Evolutionary conservation across 495 filamentous ascomycete genomes (phyloP).

Genomic region (Aspergillus olivimuriae): DNA sequence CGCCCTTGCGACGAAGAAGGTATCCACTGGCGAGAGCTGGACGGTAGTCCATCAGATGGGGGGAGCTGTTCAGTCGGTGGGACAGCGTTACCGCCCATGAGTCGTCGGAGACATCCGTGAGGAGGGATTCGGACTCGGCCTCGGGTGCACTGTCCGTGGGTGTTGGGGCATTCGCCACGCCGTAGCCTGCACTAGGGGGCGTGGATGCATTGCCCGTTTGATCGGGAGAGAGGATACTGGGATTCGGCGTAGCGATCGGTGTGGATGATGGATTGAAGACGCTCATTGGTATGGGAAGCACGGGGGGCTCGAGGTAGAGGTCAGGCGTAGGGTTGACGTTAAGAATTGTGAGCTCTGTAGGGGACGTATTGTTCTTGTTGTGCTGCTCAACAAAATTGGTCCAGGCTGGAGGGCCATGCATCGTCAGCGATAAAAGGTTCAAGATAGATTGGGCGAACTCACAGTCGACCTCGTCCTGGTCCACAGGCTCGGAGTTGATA

Average conservation of each 20-base stretch:
- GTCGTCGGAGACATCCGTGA: conserved; percentile 74
- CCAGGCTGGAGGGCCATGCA: conserved; percentile 42
- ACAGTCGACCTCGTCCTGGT: conserved; percentile 66
- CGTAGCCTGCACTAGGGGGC: conserved; percentile 18
- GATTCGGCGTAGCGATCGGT: conserved; percentile 42
- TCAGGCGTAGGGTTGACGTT: conserved; percentile 61
- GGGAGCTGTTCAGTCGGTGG: conserved; percentile 64
- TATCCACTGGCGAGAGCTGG: conserved; percentile 66
- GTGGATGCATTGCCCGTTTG: conserved; percentile 33
- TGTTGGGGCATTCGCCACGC: conserved; percentile 45
- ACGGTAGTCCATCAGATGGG: conserved; percentile 55
- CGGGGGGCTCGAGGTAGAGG: conserved; percentile 47
- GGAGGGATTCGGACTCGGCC: conserved; percentile 63
- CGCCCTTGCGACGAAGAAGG: conserved; percentile 66
- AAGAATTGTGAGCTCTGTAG: conserved; percentile 51
- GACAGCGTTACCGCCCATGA: conserved; percentile 71
- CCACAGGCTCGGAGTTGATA: conserved; percentile 65
- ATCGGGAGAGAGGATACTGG: conserved; percentile 41
- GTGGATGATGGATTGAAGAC: conserved; percentile 34
- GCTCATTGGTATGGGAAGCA: conserved; percentile 23
- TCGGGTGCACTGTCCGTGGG: conserved; percentile 49
- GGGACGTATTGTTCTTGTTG: conserved; percentile 40
- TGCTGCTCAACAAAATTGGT: conserved; percentile 36
- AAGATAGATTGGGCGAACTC: neutral
- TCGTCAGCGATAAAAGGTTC: conserved; percentile 3